Evolutionary conservation across 805 yeast genomes (phyloP).

Genomic region (Yarrowia sp.): DNA sequence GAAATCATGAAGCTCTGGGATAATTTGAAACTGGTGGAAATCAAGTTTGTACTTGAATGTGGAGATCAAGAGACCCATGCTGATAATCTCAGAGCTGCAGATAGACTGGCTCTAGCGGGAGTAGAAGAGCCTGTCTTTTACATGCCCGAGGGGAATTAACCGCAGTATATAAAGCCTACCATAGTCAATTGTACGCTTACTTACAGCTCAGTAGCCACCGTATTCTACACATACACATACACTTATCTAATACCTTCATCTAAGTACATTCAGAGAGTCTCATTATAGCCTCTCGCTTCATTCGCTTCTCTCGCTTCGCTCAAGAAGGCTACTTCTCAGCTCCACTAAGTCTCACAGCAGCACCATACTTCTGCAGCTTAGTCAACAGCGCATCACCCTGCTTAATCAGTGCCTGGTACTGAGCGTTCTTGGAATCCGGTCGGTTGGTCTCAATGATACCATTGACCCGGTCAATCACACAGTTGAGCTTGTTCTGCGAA

Average conservation of each 20-base stretch:
- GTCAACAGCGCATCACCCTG: slow-evolving; percentile 92
- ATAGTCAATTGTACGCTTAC: neutral
- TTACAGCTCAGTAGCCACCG: neutral
- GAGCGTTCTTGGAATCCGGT: slow-evolving; percentile 94
- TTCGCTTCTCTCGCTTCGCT: too few relatives aligned
- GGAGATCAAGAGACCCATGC: neutral
- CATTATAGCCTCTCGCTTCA: too few relatives aligned
- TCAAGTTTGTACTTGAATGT: neutral
- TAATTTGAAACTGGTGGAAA: neutral
- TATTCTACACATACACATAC: neutral
- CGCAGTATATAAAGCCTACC: neutral
- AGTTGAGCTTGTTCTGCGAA: slow-evolving; percentile 89
- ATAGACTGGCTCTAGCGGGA: neutral
- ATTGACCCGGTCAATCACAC: slow-evolving; percentile 92
- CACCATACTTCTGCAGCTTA: slow-evolving; percentile 93
- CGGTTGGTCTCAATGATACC: slow-evolving; percentile 92
- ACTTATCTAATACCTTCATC: too few relatives aligned
- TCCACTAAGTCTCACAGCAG: slow-evolving; percentile 93
- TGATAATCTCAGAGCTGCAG: neutral
- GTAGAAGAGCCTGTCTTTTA: neutral
- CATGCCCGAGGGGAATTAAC: neutral
- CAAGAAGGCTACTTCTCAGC: slow-evolving; percentile 49
- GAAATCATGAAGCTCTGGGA: neutral
- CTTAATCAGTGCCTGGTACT: slow-evolving; percentile 81
- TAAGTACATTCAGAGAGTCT: too few relatives aligned